Base-by-base conservation (phyloP, 257 asterid species). In the Dorcoceras hygrometricum region DNA sequence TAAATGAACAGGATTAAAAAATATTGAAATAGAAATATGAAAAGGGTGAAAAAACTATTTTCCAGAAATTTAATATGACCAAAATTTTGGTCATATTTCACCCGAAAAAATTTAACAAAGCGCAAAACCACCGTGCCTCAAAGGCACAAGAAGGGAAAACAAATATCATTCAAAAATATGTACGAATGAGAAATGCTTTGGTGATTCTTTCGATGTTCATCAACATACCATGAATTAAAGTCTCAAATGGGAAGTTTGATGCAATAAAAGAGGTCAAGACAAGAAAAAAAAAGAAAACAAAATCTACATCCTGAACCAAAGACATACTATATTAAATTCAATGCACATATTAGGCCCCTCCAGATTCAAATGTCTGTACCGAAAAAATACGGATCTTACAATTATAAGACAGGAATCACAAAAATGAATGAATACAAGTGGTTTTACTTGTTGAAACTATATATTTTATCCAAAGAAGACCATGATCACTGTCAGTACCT, bases 401-500 rank as follows among this genome's bases (percentile, higher is more conserved):
- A 46, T 14, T 46, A 46, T 46, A 46, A 46, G 53, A 46, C 22
- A 39, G 18, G 14, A 46, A 46, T 46, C 20, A 46, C 16, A 46
- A 46, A 46, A 18, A 46, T 4, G 22, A 46, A 46, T 16, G 54
- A 16, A 39, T 39, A 39, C n/a, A 39, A 12, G 5, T 4, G 8
- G 54, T 46, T 46, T 14, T 46, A 46, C 22, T 14, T 18, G 22
- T 14, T 46, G 54, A 46, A 46, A 8, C 54, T 14, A 16, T 16
- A 46, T 46, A 46, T 46, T 46, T 46, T 8, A 46, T 16, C 20
- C 54, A 16, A 5, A 18, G 4, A 46, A 46, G 51, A 39, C 8
- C 54, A 16, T 14, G 51, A 14, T 63, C 64, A 51, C 59, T 24
- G 51, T 70, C 56, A 24, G 55, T 28, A 28, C 51, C 62, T 59